Evolutionary conservation across 2,329 filamentous ascomycete species (phyloP).

Genomic region (Fusarium torreyae): DNA sequence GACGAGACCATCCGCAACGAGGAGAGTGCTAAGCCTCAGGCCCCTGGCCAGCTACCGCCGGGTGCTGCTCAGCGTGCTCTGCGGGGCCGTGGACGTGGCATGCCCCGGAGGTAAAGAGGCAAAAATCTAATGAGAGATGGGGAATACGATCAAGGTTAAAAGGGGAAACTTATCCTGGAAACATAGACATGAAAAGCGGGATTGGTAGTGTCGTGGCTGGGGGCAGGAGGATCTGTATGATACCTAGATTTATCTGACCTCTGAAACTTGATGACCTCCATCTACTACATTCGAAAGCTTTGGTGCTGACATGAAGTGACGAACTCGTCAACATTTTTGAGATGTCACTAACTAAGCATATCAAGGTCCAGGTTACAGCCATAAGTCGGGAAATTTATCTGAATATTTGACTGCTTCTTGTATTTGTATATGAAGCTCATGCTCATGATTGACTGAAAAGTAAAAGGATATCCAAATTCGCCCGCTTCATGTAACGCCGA

Average conservation of each 20-base stretch:
- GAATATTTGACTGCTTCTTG: not conserved
- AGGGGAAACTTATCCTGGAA: slow-evolving; percentile 31
- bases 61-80: slow-evolving; percentile 92
- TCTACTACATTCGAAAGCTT: slow-evolving; percentile 1
- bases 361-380: too few species aligned
- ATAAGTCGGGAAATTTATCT: not conserved
- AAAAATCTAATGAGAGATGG: slow-evolving; percentile 40
- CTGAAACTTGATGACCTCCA: slow-evolving; percentile 49
- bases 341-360: too few species aligned
- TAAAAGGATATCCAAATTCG: slow-evolving; percentile 20
- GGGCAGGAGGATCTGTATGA: slow-evolving; percentile 56
- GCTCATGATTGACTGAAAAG: slow-evolving; percentile 26
- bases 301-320: not conserved
- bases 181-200: slow-evolving; percentile 38
- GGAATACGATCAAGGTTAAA: slow-evolving; percentile 39
- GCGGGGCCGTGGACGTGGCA: slow-evolving; percentile 85
- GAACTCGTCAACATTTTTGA: not conserved
- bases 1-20: slow-evolving; percentile 99
- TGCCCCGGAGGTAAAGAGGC: slow-evolving; percentile 81
- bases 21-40: slow-evolving; percentile 88
- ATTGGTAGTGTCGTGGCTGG: slow-evolving; percentile 32
- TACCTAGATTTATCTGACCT: slow-evolving; percentile 52
- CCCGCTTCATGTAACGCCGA: slow-evolving; percentile 36
- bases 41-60: slow-evolving; percentile 81
- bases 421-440: slow-evolving; percentile 16